A percentile compares a stretch with the other conserved stretches of the same genome.
Evolutionary conservation across 805 yeast species (phyloP).

Genomic region (Yarrowia sp.): DNA sequence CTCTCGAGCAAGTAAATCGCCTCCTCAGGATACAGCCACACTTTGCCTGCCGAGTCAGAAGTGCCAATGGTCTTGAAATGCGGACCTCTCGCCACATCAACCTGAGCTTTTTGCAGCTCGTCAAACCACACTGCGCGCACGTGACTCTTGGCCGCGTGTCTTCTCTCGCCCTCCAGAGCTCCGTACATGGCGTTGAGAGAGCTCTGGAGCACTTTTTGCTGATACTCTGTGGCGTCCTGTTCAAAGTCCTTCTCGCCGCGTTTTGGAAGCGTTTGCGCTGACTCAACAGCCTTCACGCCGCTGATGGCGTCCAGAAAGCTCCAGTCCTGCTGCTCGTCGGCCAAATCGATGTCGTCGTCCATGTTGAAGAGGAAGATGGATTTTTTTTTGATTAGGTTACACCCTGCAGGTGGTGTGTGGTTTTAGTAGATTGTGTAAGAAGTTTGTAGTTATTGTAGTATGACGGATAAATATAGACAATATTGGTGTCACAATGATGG

Average conservation of each 20-base stretch:
- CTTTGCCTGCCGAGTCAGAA: constrained; percentile 48
- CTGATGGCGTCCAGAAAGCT: constrained; percentile 33
- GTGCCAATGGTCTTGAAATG: constrained; percentile 71
- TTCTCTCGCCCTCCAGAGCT: constrained; percentile 49
- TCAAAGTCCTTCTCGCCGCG: constrained; percentile 85
- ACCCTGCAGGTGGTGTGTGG: no score
- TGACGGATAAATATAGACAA: no score
- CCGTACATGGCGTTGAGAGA: constrained; percentile 70
- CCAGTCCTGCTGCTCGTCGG: constrained; percentile 46
- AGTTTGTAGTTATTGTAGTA: no score
- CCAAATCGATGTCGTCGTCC: constrained; percentile 34
- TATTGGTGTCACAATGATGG: no score
- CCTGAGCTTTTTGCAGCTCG: constrained; percentile 39
- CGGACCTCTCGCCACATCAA: constrained; percentile 62
- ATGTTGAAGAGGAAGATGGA: not conserved
- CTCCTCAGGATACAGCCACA: constrained; percentile 64
- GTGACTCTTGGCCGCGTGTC: constrained; percentile 46
- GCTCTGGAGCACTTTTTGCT: constrained; percentile 47
- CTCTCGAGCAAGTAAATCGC: constrained; percentile 75
- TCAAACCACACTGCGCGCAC: constrained; percentile 52
- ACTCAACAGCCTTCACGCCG: constrained; percentile 5
- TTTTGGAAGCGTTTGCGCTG: constrained; percentile 48
- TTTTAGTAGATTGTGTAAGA: no score
- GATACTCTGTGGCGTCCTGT: constrained; percentile 69
- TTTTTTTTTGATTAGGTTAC: no score